Evolutionary conservation across 2,329 filamentous ascomycete species (phyloP).

Genomic region (Apiospora aurea): DNA sequence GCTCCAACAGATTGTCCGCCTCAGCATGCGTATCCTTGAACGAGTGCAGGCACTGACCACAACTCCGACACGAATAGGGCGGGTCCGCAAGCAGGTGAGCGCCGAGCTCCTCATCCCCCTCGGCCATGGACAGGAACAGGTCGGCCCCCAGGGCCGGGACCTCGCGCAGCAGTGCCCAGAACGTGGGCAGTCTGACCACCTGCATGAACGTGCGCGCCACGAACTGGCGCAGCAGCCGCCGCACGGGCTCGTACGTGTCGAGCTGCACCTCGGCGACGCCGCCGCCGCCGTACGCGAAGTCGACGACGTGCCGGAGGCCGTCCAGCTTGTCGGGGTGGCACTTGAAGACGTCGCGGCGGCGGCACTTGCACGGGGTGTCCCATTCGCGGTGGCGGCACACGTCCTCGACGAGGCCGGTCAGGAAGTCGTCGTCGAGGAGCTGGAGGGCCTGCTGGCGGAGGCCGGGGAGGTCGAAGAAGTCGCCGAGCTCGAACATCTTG

Average conservation of each 20-base stretch:
- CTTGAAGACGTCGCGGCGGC: neutral
- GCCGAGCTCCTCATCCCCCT: neutral
- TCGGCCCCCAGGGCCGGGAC: neutral
- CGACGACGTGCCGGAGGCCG: neutral
- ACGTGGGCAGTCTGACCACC: neutral
- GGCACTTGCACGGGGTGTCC: neutral
- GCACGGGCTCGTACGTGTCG: neutral
- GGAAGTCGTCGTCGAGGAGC: neutral
- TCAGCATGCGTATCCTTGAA: no score
- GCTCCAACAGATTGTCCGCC: no score
- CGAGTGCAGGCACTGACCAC: no score
- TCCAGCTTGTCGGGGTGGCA: neutral
- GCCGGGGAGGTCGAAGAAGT: conserved; percentile 53
- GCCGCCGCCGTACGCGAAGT: neutral
- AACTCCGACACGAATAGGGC: no score
- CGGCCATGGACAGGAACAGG: neutral
- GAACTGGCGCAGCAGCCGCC: neutral
- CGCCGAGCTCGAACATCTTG: neutral
- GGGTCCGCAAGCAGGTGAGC: neutral
- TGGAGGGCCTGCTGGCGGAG: conserved; percentile 44
- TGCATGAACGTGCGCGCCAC: neutral
- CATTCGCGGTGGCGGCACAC: neutral
- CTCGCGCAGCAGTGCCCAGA: neutral
- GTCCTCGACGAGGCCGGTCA: neutral
- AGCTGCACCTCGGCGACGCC: neutral